Evolutionary conservation across 225 moss, liverwort and hornwort genomes (phyloP), one percentile per base, ranked within the genome.

Genomic region (Marchantia polymorpha): DNA sequence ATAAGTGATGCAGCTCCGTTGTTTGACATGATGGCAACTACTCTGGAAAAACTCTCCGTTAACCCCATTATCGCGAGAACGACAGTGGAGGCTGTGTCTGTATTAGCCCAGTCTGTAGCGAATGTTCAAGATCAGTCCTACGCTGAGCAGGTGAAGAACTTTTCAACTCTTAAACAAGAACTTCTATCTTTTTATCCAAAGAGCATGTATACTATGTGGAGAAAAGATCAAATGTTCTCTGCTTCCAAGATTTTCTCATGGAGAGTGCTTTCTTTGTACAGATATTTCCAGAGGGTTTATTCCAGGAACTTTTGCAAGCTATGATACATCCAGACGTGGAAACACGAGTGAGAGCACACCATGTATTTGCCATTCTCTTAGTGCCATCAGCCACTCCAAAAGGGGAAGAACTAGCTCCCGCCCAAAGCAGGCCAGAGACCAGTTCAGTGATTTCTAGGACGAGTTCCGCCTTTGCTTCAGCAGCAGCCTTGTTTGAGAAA

Each of bases 1-100:
- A 90, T 94, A 75, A 90, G 84, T 83, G 96, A 97, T 81, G 93
- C 94, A 80, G 89, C 89, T 68, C 94, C 92, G 19, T 87, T 97
- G 61, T 89, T 97, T 83, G 93, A 97, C 77, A 90, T 97, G 93
- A 97, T 97, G 93, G 93, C 94, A 67, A 87, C 92, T 8, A 86
- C 88, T 52, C 77, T 97, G 81, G 94, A 92, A 85, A 94, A 91
- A 65, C 81, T 97, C 46, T 83, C 94, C 54, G 79, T 67, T 8
- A 93, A 90, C 71, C 85, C 88, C 72, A 46, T 89, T 22, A 73
- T 83, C 77, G 88, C 96, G 78, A 91, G 93, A 81, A 90, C 90
- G 51, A 94, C 94, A 50, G 30, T 94, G 30, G 93, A 94, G 84
- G 93, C 94, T 22, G 91, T 94, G 48, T 88, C 88, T 86, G 90